Base-by-base conservation (phyloP, 148 eudicot genomes). In the Limonium bicolor region DNA sequence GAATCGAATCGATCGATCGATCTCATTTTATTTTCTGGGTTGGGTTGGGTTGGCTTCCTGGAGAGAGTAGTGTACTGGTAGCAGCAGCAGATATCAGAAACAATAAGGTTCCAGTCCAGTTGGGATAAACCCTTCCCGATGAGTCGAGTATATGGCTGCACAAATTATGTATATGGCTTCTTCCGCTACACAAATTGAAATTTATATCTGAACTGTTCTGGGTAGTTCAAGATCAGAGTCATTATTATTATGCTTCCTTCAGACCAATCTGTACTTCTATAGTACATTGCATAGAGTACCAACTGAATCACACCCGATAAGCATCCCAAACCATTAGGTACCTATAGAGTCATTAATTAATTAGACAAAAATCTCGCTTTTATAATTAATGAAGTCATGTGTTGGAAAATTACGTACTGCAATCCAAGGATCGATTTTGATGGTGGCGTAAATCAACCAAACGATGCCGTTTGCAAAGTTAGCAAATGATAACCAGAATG, bases 291-390 rank as follows among this genome's bases (percentile, higher is more conserved):
- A 21, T 68, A 80, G 4, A 84, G 50, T 1, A 62, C 14, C 5
- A 84, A 66, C 59, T 84, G 95, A 36, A 71, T 20, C 1, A 51
- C 24, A 1, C 82, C 82, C 0, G 73, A 68, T 1, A 77, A 0
- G 2, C 72, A 20, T 12, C 95, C 95, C 40, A 84, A 36, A 21
- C 69, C 90, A 60, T 84, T 84, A 10, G 90, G 85, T 48, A 72
- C 20, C 94, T 82, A 12, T 11, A 35, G 7, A 53, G 32, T 23
- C n/a, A 46, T 17, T 20, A 8, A 14, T n/a, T n/a, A n/a, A n/a
- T n/a, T n/a, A n/a, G n/a, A n/a, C n/a, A n/a, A n/a, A n/a, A n/a
- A n/a, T n/a, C n/a, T n/a, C n/a, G n/a, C n/a, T n/a, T n/a, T n/a
- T n/a, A n/a, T 5, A 16, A 24, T 13, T 27, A 32, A 5, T 15